Conservation (phyloP, 2,329 filamentous ascomycete genomes). For the Verticillium longisporum region DNA sequence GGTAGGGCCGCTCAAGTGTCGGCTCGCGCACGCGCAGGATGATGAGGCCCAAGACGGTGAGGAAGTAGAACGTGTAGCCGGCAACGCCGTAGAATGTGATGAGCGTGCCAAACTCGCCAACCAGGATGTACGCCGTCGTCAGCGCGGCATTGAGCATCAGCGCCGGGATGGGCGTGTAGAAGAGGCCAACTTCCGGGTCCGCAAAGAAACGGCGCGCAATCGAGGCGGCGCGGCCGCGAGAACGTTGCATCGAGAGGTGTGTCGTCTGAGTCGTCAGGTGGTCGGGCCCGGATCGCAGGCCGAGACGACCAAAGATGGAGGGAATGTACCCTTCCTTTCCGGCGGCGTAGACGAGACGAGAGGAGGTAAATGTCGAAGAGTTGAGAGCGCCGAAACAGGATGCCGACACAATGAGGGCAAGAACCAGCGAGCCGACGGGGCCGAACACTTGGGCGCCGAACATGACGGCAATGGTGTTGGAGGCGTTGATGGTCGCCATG, state of each 20-base stretch:
- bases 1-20: constrained; percentile 80
- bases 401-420: constrained; percentile 83
- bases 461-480: constrained; percentile 92
- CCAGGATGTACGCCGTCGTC: constrained; percentile 69
- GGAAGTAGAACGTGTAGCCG: constrained; percentile 94
- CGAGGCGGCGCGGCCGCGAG: constrained; percentile 51
- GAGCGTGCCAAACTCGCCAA: constrained; percentile 86
- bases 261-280: constrained; percentile 37
- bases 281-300: constrained; percentile 46
- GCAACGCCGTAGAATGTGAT: constrained; percentile 97
- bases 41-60: constrained; percentile 89
- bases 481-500: constrained; percentile 68
- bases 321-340: constrained; percentile 95
- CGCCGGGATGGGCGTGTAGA: constrained; percentile 91
- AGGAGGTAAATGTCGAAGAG: constrained; percentile 87
- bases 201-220: constrained; percentile 57
- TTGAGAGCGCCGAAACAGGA: constrained; percentile 95
- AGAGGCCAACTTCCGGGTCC: constrained; percentile 72
- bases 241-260: constrained; percentile 36
- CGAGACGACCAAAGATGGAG: constrained; percentile 73
- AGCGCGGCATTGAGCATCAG: constrained; percentile 74
- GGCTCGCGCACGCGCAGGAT: constrained; percentile 84
- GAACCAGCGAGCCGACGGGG: constrained; percentile 68
- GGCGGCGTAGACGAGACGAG: constrained; percentile 85
- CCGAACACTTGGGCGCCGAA: constrained; percentile 92